These are phyloP conservation scores for Lachnum nothofagi DNA, from an alignment of 2,329 filamentous ascomycete species.

Conservation along the genomic window DNA sequence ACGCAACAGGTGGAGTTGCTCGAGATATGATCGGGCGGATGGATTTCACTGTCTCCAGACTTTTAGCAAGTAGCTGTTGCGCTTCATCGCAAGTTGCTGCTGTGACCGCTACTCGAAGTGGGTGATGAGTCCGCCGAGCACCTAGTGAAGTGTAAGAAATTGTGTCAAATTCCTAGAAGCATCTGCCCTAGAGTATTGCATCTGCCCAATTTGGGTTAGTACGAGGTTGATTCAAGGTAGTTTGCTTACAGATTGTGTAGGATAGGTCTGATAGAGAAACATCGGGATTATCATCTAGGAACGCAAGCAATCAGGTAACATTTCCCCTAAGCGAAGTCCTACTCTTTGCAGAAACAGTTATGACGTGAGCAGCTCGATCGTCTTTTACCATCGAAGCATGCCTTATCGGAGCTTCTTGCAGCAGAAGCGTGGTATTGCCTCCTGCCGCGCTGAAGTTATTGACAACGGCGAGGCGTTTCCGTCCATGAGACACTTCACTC, in stretches of 20 bases:
- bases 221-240: too few relatives aligned
- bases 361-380: slow-evolving; percentile 37
- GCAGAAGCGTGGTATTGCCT: slow-evolving; percentile 22
- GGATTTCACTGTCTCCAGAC: background rate
- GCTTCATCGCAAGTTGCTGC: background rate
- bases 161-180: too few relatives aligned
- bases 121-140: slow-evolving; percentile 50
- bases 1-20: slow-evolving; percentile 30
- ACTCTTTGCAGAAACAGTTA: slow-evolving; percentile 44
- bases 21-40: slow-evolving; percentile 44
- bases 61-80: background rate
- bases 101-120: slow-evolving; percentile 41
- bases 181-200: too few relatives aligned
- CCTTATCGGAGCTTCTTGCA: slow-evolving; percentile 19
- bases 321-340: slow-evolving; percentile 14
- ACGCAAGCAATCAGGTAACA: slow-evolving; percentile 5
- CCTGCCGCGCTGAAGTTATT: slow-evolving; percentile 46
- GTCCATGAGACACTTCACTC: slow-evolving; percentile 17
- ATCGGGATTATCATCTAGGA: slow-evolving; percentile 4
- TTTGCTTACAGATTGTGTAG: slow-evolving; percentile 12
- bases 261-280: slow-evolving; percentile 6
- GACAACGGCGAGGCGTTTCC: slow-evolving; percentile 33
- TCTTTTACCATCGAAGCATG: slow-evolving; percentile 37
- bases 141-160: background rate
- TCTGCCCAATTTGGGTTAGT: too few relatives aligned